Percentiles rank a stretch among this genome's conserved stretches.
Conservation (phyloP, 257 asterid species). For the Dorcoceras hygrometricum region DNA sequence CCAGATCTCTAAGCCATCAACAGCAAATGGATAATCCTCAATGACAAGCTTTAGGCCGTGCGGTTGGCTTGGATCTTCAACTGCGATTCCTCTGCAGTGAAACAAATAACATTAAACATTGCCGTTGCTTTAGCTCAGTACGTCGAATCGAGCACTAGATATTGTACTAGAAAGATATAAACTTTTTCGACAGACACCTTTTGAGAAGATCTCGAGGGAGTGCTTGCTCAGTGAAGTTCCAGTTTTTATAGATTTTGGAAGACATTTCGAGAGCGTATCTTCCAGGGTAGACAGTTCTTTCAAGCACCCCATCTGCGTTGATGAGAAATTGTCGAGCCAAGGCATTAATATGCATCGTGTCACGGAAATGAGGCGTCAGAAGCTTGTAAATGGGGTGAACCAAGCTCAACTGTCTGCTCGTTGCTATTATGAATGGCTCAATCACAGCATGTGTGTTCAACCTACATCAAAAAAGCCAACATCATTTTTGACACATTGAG, state of each 20-base stretch:
- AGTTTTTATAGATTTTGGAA: constrained; percentile 48
- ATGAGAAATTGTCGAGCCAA: constrained; percentile 80
- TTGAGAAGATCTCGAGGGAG: constrained; percentile 79
- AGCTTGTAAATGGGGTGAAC: constrained; percentile 88
- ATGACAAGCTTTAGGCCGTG: constrained; percentile 54
- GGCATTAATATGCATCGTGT: constrained; percentile 82
- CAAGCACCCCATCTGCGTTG: constrained; percentile 80
- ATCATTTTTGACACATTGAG: neutral
- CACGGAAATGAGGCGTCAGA: constrained; percentile 87
- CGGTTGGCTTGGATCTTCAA: constrained; percentile 50
- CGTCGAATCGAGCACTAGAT: neutral
- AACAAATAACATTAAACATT: neutral
- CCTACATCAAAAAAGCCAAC: constrained; percentile 43
- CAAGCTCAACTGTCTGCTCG: constrained; percentile 67
- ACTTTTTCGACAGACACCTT: constrained; percentile 37
- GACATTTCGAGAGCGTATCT: constrained; percentile 84
- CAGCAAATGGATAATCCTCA: constrained; percentile 79
- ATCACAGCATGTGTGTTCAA: constrained; percentile 89
- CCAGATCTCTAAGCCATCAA: constrained; percentile 80
- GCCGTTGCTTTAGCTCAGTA: neutral
- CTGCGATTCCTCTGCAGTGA: constrained; percentile 66
- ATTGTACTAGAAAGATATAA: neutral
- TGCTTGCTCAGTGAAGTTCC: constrained; percentile 82
- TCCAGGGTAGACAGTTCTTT: constrained; percentile 72
- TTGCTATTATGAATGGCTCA: constrained; percentile 86